phyloP scores from a whole-genome alignment of 768 basidiomycete genomes.

The Leccinum subtestaceum region DNA sequence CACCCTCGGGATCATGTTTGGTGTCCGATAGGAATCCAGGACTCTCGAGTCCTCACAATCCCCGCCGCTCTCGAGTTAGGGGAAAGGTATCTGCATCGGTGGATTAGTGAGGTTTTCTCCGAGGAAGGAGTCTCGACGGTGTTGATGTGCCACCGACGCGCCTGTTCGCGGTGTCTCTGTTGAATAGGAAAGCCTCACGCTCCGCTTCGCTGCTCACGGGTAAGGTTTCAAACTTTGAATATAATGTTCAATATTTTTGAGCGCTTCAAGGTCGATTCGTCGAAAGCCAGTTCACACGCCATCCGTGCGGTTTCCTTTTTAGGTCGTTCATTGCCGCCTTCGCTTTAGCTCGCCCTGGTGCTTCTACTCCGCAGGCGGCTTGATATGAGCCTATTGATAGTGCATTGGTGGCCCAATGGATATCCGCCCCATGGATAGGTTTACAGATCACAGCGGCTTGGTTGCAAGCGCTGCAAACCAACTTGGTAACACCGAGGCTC shows the following conservation, averaged over 20 bases:
- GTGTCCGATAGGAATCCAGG: background rate
- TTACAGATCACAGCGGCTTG: background rate
- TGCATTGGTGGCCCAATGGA: background rate
- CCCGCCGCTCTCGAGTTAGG: background rate
- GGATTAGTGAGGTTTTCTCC: background rate
- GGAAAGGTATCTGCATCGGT: background rate
- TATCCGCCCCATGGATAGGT: background rate
- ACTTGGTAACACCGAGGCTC: background rate
- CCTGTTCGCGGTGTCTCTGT: background rate
- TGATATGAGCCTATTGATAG: background rate
- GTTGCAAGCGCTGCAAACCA: background rate
- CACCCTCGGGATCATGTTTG: constrained; percentile 1
- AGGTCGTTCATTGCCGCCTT: background rate
- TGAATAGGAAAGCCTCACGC: background rate
- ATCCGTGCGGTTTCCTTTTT: background rate
- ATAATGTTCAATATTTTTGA: background rate
- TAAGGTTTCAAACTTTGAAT: background rate
- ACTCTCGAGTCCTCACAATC: background rate
- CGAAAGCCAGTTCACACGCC: background rate
- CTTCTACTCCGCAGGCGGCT: background rate
- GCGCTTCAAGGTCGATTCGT: background rate
- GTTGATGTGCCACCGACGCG: background rate
- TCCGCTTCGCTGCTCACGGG: background rate
- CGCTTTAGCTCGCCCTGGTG: background rate
- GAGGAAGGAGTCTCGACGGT: background rate